Percentiles rank a stretch among this genome's conserved stretches.
These are phyloP conservation scores for Mytilinidion resinicola DNA, from an alignment of 495 filamentous ascomycete species.

Conservation along the genomic window DNA sequence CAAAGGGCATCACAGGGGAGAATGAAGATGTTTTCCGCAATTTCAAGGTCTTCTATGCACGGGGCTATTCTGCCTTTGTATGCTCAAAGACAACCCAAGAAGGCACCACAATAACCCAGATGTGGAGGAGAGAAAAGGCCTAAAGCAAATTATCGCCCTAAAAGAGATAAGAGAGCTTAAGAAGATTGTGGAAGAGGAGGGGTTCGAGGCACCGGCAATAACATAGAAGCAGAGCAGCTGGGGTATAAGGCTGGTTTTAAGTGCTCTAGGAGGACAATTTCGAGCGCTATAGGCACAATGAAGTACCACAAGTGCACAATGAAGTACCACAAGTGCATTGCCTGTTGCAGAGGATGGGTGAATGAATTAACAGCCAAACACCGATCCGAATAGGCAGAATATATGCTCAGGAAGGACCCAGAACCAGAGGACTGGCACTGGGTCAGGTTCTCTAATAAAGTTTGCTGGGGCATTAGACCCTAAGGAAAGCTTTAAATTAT, in stretches of 20 bases:
- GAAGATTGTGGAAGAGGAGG: neutral
- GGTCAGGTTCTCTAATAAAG: neutral
- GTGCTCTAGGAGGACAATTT: neutral
- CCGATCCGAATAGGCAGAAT: neutral
- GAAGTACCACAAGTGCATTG: conserved; percentile 3
- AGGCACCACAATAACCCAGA: neutral
- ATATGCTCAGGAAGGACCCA: neutral
- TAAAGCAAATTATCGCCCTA: neutral
- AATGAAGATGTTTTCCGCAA: neutral
- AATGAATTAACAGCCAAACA: neutral
- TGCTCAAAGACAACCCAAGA: neutral
- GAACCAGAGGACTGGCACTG: neutral
- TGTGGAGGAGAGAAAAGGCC: neutral
- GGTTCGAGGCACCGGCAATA: neutral
- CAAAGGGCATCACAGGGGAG: neutral
- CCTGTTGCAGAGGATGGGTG: neutral
- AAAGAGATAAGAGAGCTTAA: neutral
- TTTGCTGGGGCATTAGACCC: neutral
- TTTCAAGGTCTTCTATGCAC: too few relatives aligned
- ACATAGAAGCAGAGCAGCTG: conserved; percentile 1
- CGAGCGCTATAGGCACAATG: neutral
- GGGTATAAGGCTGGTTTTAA: neutral
- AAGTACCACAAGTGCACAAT: conserved; percentile 4
- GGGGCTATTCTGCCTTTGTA: neutral
- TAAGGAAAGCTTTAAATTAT: conserved; percentile 9